Conservation (phyloP, 352 stramenopile species). For the Globisporangium viniferum region DNA sequence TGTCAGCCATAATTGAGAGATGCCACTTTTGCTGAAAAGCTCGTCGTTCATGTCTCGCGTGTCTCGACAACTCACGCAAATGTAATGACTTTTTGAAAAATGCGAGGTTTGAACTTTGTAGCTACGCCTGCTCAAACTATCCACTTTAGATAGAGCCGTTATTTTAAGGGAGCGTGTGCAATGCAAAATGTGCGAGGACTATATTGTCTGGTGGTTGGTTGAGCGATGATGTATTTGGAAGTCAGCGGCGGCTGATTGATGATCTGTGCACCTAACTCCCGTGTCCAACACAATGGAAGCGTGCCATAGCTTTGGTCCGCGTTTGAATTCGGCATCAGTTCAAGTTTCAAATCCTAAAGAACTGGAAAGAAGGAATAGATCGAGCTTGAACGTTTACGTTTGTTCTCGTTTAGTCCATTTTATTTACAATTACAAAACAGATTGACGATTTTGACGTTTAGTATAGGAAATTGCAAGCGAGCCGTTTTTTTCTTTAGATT, state of each 20-base stretch:
- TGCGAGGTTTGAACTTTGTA: background rate
- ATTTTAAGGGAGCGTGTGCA: background rate
- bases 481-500: background rate
- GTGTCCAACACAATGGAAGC: background rate
- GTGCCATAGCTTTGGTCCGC: background rate
- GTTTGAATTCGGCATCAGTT: background rate
- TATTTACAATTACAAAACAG: background rate
- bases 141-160: background rate
- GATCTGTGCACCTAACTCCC: background rate
- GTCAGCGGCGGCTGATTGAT: no score
- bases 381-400: background rate
- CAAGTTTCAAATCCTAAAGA: background rate
- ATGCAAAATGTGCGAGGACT: background rate
- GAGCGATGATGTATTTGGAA: background rate
- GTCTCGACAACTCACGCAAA: background rate
- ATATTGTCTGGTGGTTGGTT: background rate
- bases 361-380: background rate
- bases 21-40: slow-evolving; percentile 4
- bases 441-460: no score
- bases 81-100: slow-evolving; percentile 1
- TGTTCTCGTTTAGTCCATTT: background rate
- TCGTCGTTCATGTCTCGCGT: slow-evolving; percentile 11
- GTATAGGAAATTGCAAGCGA: no score
- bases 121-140: background rate
- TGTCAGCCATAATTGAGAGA: slow-evolving; percentile 8